Percentiles rank a stretch among this genome's conserved stretches.
phyloP scores from a whole-genome alignment of 192 early-diverging fungal species.

The Spinellus fusiger region DNA sequence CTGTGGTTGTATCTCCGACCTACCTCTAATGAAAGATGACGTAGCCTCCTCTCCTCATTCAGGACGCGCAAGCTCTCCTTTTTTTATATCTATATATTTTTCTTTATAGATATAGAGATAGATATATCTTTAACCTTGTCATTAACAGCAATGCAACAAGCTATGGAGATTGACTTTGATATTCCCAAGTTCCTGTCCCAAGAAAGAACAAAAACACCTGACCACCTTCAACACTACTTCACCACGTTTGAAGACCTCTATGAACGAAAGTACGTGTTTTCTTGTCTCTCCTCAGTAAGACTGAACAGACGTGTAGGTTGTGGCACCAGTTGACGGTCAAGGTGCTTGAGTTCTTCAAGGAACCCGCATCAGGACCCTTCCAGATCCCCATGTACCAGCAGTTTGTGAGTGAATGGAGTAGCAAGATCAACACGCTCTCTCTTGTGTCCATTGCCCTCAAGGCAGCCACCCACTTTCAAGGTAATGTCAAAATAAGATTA shows the following conservation, averaged over 20 bases:
- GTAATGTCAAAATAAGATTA: conserved; percentile 26
- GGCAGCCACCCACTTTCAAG: conserved; percentile 69
- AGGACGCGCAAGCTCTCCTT: background rate
- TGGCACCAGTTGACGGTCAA: conserved; percentile 95
- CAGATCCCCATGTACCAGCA: conserved; percentile 81
- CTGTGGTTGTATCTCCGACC: too few relatives aligned
- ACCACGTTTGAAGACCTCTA: conserved; percentile 86
- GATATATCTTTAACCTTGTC: background rate
- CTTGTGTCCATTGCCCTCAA: conserved; percentile 78
- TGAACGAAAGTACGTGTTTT: conserved; percentile 82
- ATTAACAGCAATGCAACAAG: conserved; percentile 10
- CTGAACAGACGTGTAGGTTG: conserved; percentile 50
- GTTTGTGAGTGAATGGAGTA: conserved; percentile 91
- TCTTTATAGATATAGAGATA: too few relatives aligned
- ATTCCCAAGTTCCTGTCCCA: conserved; percentile 68
- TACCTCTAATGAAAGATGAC: background rate
- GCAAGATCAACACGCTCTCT: conserved; percentile 92
- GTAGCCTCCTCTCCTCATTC: background rate
- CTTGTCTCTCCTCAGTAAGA: background rate
- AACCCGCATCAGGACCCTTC: conserved; percentile 69
- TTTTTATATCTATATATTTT: too few relatives aligned
- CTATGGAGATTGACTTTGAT: conserved; percentile 73
- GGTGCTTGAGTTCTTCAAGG: conserved; percentile 72
- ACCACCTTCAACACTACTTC: conserved; percentile 71
- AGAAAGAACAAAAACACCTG: conserved; percentile 60